phyloP scores from a whole-genome alignment of 306 rosid genomes.

The Dicorynia guianensis region DNA sequence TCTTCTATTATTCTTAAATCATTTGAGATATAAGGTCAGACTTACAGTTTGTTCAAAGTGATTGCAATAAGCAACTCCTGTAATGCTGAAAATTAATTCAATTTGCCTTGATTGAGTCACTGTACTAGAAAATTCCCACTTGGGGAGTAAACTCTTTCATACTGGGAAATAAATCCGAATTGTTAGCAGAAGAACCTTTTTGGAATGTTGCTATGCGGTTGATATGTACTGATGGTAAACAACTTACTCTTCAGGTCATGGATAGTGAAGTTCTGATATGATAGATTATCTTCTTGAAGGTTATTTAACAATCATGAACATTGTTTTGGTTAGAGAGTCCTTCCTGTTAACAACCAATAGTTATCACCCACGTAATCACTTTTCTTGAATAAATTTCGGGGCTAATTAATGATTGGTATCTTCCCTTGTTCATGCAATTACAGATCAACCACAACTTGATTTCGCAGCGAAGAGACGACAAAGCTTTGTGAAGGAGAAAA shows the following conservation, averaged over 20 bases:
- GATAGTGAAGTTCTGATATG: constrained; percentile 17
- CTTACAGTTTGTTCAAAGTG: background rate
- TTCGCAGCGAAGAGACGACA: constrained; percentile 79
- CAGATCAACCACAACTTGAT: constrained; percentile 80
- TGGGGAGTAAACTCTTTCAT: background rate
- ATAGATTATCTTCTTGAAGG: background rate
- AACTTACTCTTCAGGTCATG: constrained; percentile 3
- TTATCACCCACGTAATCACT: background rate
- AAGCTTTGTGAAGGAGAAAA: constrained; percentile 79
- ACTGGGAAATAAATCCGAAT: background rate
- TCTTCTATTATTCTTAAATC: background rate
- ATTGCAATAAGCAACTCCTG: background rate
- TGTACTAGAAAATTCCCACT: background rate
- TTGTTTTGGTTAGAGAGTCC: background rate
- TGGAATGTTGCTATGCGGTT: background rate
- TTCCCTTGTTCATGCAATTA: constrained; percentile 27
- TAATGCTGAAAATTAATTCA: constrained; percentile 19
- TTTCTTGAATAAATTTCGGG: background rate
- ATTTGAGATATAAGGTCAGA: background rate
- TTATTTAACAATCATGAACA: background rate
- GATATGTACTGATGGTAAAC: background rate
- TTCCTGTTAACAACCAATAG: background rate
- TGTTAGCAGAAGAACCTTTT: background rate
- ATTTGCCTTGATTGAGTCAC: background rate
- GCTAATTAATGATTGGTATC: constrained; percentile 9